Percentiles rank a stretch among this genome's conserved stretches.
Conservation (phyloP, 257 asterid species). For the Cruciata laevipes region DNA sequence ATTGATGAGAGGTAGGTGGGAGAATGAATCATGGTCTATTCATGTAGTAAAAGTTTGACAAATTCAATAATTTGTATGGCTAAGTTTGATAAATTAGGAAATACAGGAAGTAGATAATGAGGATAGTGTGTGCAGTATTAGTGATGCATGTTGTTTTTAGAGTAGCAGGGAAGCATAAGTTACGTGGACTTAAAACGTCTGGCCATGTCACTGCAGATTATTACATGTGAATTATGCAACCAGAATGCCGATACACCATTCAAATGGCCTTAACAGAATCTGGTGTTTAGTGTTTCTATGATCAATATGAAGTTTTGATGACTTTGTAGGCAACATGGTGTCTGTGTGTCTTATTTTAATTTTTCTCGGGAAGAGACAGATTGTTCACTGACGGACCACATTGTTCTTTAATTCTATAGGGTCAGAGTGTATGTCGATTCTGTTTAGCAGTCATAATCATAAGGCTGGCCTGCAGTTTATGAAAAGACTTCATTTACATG, state of each 20-base stretch:
- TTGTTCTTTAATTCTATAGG: neutral
- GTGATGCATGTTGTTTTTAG: too few species aligned
- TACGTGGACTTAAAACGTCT: neutral
- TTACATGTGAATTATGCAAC: neutral
- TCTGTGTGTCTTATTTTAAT: too few species aligned
- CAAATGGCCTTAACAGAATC: neutral
- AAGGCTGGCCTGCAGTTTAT: too few species aligned
- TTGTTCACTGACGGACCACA: neutral
- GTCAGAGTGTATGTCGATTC: neutral
- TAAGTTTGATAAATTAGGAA: neutral
- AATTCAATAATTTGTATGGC: neutral
- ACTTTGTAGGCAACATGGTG: neutral
- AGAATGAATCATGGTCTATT: neutral
- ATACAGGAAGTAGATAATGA: too few species aligned
- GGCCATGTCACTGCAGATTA: neutral
- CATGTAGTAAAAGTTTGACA: neutral
- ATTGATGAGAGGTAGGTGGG: neutral
- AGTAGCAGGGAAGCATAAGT: neutral
- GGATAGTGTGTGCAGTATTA: too few species aligned
- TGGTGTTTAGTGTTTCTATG: neutral
- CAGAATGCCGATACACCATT: neutral
- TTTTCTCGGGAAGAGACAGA: neutral
- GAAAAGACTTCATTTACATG: neutral
- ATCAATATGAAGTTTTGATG: neutral
- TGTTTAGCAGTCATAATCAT: neutral